Conservation (phyloP, 2,329 filamentous ascomycete species). For the Clonostachys rhizophaga region DNA sequence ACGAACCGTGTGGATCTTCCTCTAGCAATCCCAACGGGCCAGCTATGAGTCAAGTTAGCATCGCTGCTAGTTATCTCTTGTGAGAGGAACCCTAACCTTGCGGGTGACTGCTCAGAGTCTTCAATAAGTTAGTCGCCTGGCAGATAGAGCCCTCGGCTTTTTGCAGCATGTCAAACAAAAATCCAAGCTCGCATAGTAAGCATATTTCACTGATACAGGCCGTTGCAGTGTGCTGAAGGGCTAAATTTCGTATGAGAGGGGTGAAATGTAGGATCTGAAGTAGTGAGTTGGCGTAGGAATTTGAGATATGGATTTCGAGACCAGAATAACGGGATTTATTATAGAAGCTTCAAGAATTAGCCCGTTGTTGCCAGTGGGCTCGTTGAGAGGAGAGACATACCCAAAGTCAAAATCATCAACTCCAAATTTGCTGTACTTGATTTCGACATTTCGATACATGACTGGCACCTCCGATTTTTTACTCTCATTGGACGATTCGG, state of each 20-base stretch:
- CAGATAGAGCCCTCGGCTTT: conserved; percentile 93
- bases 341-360: conserved; percentile 56
- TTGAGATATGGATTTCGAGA: conserved; percentile 91
- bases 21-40: conserved; percentile 77
- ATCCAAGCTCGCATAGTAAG: conserved; percentile 89
- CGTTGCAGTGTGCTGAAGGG: conserved; percentile 83
- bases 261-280: conserved; percentile 91
- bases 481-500: conserved; percentile 67
- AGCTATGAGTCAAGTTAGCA: conserved; percentile 32
- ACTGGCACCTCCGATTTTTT: conserved; percentile 78
- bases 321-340: conserved; percentile 91
- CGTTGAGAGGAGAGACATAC: conserved; percentile 37
- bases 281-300: conserved; percentile 92
- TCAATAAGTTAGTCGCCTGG: conserved; percentile 91
- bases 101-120: conserved; percentile 78
- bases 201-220: conserved; percentile 80
- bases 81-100: conserved; percentile 48
- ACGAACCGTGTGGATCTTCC: conserved; percentile 69
- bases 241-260: conserved; percentile 79
- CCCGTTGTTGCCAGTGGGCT: conserved; percentile 29
- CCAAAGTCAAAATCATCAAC: conserved; percentile 99
- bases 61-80: background rate
- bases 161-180: conserved; percentile 95
- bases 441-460: conserved; percentile 91
- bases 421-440: conserved; percentile 98